These are phyloP conservation scores for Hyaloscypha variabilis DNA, from an alignment of 495 filamentous ascomycete genomes.

Conservation along the genomic window DNA sequence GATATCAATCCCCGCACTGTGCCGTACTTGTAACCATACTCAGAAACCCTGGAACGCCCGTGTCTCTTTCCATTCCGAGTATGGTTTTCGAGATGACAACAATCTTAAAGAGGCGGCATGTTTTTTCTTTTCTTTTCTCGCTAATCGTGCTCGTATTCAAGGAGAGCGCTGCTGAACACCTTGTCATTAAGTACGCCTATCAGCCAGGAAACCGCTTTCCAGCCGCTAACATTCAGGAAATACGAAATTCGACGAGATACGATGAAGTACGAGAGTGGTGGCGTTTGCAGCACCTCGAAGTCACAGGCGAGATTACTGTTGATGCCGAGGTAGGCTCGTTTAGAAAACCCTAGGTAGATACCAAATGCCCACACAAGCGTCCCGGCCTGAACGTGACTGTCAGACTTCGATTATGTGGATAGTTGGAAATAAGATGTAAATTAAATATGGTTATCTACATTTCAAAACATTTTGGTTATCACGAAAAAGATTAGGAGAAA, in stretches of 20 bases:
- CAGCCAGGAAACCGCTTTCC: no score
- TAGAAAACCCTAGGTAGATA: background rate
- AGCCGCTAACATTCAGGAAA: no score
- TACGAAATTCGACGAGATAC: no score
- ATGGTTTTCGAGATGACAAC: background rate
- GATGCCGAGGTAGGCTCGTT: background rate
- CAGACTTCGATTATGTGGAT: background rate
- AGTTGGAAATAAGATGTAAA: no score
- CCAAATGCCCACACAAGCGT: background rate
- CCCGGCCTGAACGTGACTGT: background rate
- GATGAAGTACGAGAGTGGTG: no score
- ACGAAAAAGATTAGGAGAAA: background rate
- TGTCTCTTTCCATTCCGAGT: background rate
- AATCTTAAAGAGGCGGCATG: background rate
- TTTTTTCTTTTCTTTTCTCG: background rate
- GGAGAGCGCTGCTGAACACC: background rate
- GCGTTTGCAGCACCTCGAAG: no score
- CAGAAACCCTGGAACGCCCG: background rate
- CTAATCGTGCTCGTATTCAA: conserved; percentile 3
- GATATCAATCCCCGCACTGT: background rate
- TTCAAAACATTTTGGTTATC: background rate
- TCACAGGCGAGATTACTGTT: no score
- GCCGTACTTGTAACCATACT: background rate
- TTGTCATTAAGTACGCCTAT: no score
- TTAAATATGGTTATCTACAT: background rate